Evolutionary conservation across 176 grass and related monocot genomes (phyloP).

Genomic region (Carex myosuroides): DNA sequence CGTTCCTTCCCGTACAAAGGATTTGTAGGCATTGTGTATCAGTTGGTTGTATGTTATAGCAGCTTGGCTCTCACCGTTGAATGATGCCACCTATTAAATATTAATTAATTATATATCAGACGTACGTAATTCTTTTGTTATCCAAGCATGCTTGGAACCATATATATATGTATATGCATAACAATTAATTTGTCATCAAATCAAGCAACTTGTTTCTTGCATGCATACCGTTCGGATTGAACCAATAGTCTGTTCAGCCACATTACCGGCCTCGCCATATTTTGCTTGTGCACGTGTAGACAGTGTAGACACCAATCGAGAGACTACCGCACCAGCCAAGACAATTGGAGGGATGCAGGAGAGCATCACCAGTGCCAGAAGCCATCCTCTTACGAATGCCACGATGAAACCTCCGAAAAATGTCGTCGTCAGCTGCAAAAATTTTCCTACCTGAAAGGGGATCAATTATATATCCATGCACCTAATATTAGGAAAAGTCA

Average conservation of each 20-base stretch:
- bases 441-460: slow-evolving; percentile 55
- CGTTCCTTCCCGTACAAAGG: slow-evolving; percentile 40
- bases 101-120: neutral
- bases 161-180: neutral
- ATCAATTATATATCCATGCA: neutral
- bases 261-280: slow-evolving; percentile 60
- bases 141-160: neutral
- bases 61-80: slow-evolving; percentile 59
- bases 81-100: slow-evolving; percentile 62
- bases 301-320: slow-evolving; percentile 38
- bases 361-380: slow-evolving; percentile 74
- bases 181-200: neutral
- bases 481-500: neutral
- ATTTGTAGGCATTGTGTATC: slow-evolving; percentile 54
- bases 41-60: slow-evolving; percentile 46
- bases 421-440: slow-evolving; percentile 57
- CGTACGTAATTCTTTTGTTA: neutral
- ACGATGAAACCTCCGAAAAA: slow-evolving; percentile 70
- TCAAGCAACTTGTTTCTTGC: neutral
- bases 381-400: slow-evolving; percentile 80
- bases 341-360: slow-evolving; percentile 50
- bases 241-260: slow-evolving; percentile 68
- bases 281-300: slow-evolving; percentile 49
- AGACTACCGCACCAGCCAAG: slow-evolving; percentile 30
- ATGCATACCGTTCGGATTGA: slow-evolving; percentile 63